Percentiles rank a stretch among this genome's conserved stretches.
Evolutionary conservation across 148 eudicot species (phyloP).

Genomic region (Chenopodium quinoa): DNA sequence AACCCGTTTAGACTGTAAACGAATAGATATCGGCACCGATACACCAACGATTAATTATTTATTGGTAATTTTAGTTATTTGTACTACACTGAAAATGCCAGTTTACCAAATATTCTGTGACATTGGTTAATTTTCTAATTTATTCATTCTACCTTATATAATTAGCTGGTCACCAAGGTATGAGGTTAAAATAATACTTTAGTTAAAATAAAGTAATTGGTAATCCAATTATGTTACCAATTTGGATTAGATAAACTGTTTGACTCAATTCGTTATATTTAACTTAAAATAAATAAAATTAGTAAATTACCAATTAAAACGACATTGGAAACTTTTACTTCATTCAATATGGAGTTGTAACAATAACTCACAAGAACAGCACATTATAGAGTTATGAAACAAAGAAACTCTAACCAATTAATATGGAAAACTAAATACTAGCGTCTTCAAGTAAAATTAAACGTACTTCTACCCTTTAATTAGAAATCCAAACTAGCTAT

Average conservation of each 20-base stretch:
- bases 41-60: slow-evolving; percentile 20
- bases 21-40: too few relatives aligned
- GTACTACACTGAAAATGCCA: slow-evolving; percentile 18
- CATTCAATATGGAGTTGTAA: not conserved
- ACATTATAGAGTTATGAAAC: not conserved
- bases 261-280: not conserved
- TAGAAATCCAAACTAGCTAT: too few relatives aligned
- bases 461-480: too few relatives aligned
- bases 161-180: slow-evolving; percentile 8
- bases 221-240: not conserved
- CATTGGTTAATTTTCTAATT: slow-evolving; percentile 8
- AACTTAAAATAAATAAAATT: too few relatives aligned
- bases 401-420: not conserved
- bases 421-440: too few relatives aligned
- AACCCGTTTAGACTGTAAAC: too few relatives aligned
- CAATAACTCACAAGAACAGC: not conserved
- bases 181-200: not conserved
- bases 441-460: too few relatives aligned
- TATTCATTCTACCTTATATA: not conserved
- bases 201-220: not conserved
- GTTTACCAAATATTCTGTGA: slow-evolving; percentile 20
- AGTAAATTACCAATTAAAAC: too few relatives aligned
- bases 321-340: not conserved
- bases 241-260: slow-evolving; percentile 14
- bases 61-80: slow-evolving; percentile 14